Base-by-base conservation (phyloP, 2,329 filamentous ascomycete genomes). In the Coniochaeta sp. region DNA sequence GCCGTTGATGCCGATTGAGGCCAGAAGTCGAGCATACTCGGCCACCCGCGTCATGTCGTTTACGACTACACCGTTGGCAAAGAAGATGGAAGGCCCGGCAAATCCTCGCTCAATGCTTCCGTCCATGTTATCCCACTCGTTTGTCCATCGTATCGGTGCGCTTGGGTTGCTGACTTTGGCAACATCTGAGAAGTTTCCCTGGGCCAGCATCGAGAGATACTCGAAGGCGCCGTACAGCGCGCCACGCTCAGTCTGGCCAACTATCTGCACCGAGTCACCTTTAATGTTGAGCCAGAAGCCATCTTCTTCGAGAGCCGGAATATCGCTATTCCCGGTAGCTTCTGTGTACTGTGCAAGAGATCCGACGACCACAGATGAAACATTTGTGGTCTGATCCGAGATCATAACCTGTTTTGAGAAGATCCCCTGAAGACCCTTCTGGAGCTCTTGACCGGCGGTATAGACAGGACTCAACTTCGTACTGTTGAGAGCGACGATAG, bases 61-160 rank as follows among this genome's bases (percentile, higher is more conserved):
- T n/a, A 81, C 72, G 7, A 88, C 76, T 11, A 70, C 68, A 57
- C 82, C 85, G 58, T 84, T 73, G 54, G 76, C 72, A 71, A 89
- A 90, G 73, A 89, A 90, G 60, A 90, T 87, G 0, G 87, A 90
- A 0, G 78, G 73, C 0, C 88, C 88, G 3, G 79, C 87, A 65
- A 88, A 90, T 19, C 88, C 88, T 59, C 87, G 77, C 69, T 90
- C 88, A 52, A 90, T 85, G 44, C 79, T 84, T 14, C 87, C 81
- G 61, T 87, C 81, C 69, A 90, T 75, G 64, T 90, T 89, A 68
- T 90, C 86, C 88, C 88, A 90, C 64, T 90, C 82, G 67, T 90
- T 90, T 0, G 84, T 81, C 88, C 87, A 90, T 64, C 88, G 79
- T 47, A 90, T 81, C 0, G 82, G 82, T 0, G 81, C 84, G 60